These are phyloP conservation scores for Avena eriantha DNA, from an alignment of 176 grass and related monocot genomes.

Conservation along the genomic window DNA sequence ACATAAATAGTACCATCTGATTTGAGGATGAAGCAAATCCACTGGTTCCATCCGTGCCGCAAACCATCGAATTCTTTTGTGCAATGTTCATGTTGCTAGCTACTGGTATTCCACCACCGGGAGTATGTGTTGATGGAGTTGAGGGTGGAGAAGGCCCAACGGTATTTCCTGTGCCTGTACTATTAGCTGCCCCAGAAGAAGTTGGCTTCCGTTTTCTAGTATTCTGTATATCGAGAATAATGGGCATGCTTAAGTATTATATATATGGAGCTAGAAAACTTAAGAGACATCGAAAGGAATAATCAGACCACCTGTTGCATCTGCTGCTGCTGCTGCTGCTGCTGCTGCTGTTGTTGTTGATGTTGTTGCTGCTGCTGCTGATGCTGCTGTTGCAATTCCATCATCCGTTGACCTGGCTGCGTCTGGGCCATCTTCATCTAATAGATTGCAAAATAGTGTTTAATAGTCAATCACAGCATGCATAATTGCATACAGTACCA, in stretches of 20 bases:
- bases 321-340: conserved; percentile 61
- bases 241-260: conserved; percentile 16
- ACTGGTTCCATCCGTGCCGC: conserved; percentile 63
- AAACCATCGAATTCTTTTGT: conserved; percentile 77
- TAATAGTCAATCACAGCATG: conserved; percentile 23
- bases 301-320: conserved; percentile 65
- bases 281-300: conserved; percentile 7
- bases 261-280: conserved; percentile 30
- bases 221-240: conserved; percentile 59
- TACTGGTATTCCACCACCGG: conserved; percentile 70
- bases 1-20: conserved; percentile 72
- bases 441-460: conserved; percentile 48
- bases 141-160: conserved; percentile 85
- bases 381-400: conserved; percentile 60
- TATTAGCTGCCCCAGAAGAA: conserved; percentile 91
- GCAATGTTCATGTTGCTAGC: conserved; percentile 64
- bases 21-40: conserved; percentile 85
- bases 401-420: conserved; percentile 77
- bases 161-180: conserved; percentile 88
- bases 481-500: not conserved
- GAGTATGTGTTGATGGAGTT: conserved; percentile 90
- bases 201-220: conserved; percentile 88
- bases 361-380: conserved; percentile 70
- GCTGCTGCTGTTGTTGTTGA: conserved; percentile 65
- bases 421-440: conserved; percentile 84